Percentiles rank a stretch among this genome's conserved stretches.
These are phyloP conservation scores for Vigna reflexopilosa DNA, from an alignment of 306 rosid genomes.

Conservation along the genomic window DNA sequence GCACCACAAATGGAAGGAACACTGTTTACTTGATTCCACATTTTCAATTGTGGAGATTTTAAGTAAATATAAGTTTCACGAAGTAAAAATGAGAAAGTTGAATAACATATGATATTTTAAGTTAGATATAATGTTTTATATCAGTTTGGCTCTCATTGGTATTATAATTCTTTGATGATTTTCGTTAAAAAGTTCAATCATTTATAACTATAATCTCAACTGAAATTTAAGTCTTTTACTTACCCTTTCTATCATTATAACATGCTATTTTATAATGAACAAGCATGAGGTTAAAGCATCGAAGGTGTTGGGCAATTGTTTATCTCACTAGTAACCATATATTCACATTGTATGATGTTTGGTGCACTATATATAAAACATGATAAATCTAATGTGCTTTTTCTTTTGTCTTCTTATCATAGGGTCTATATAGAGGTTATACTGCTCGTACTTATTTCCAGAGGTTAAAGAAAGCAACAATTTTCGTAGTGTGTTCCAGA, in stretches of 20 bases:
- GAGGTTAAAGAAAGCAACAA: constrained; percentile 62
- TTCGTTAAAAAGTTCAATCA: too few relatives aligned
- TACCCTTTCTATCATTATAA: constrained; percentile 20
- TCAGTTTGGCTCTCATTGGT: too few relatives aligned
- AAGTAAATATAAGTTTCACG: too few relatives aligned
- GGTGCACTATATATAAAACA: constrained; percentile 3
- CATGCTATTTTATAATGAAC: neutral
- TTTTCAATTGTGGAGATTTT: too few relatives aligned
- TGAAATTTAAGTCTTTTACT: constrained; percentile 26
- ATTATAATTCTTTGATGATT: rapidly evolving
- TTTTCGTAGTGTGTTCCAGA: constrained; percentile 66
- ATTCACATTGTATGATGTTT: constrained; percentile 20
- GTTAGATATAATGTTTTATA: too few relatives aligned
- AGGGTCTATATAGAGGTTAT: constrained; percentile 67
- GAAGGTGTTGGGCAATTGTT: constrained; percentile 24
- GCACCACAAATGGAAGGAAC: too few relatives aligned
- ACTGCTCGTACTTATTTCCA: constrained; percentile 44
- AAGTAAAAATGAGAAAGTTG: too few relatives aligned
- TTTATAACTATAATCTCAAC: neutral
- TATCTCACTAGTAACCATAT: constrained; percentile 2
- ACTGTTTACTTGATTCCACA: too few relatives aligned
- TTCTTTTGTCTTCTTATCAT: constrained; percentile 32
- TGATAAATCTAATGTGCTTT: constrained; percentile 37
- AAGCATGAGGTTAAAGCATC: neutral
- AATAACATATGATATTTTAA: too few relatives aligned